Base-by-base conservation (phyloP, 1,139 yeast genomes). In the Spathaspora sp. region DNA sequence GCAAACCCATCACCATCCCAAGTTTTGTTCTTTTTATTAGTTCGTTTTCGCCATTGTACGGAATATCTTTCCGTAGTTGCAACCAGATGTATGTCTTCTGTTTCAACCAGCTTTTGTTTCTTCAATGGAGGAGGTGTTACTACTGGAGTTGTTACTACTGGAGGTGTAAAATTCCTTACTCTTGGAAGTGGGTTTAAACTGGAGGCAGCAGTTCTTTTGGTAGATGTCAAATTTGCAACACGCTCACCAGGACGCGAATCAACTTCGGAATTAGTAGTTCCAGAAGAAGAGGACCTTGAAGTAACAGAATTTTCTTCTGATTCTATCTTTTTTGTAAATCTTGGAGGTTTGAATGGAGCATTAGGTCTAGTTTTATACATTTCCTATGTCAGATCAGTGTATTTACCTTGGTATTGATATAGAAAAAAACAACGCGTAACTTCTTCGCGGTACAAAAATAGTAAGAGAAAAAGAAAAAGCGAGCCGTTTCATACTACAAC, bases 1-100 rank as follows among this genome's bases (percentile, higher is more conserved):
- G 88, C 70, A 23, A 67, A 64, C 0, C 97, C 98, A 65, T 93
- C 99, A 2, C 96, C 96, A 48, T 89, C 95, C 99, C 99, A 93
- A 0, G 91, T 84, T 61, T 91, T 91, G 63, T 90, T 83, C 71
- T 91, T 90, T 65, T 87, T 89, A 36, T 68, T 74, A 0, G 93
- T 72, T 38, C 73, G 74, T 61, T 88, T 89, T 38, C 99, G 70
- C 80, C 86, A 88, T 54, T 88, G 78, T 2, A 82, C 81, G 20
- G 63, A 54, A 51, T 61, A 77, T 38, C 44, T 48, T 16, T 41
- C 42, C 7, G 31, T 31, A 15, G 36, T 31, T 31, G 16, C 36
- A 31, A n/a, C n/a, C 6, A 13, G 36, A 2, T 31, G 36, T 11
- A 6, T 11, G 15, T 15, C 36, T 6, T 33, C 27, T 18, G 10